These are phyloP conservation scores for Tetrapisispora namnaoensis DNA, from an alignment of 805 yeast genomes.

Conservation along the genomic window DNA sequence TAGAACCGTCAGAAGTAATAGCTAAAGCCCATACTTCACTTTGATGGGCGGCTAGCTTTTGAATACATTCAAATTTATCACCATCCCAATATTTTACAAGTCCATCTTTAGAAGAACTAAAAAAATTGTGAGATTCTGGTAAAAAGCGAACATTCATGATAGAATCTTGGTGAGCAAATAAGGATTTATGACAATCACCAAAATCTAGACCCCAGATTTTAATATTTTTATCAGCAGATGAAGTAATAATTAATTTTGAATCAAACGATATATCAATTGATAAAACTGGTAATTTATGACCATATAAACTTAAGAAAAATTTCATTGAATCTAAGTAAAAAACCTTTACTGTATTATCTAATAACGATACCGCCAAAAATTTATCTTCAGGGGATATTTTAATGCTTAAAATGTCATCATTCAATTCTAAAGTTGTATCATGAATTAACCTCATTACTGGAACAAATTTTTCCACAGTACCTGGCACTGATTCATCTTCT, in stretches of 20 bases:
- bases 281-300: conserved; percentile 92
- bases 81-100: conserved; percentile 97
- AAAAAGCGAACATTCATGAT: conserved; percentile 81
- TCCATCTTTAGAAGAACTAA: conserved; percentile 84
- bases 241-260: conserved; percentile 77
- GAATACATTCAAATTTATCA: conserved; percentile 88
- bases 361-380: conserved; percentile 69
- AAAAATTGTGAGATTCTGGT: conserved; percentile 80
- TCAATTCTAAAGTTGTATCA: conserved; percentile 71
- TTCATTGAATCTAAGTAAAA: conserved; percentile 81
- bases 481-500: conserved; percentile 59
- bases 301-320: conserved; percentile 81
- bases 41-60: conserved; percentile 77
- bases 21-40: conserved; percentile 90
- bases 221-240: conserved; percentile 95
- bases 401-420: conserved; percentile 76
- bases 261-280: conserved; percentile 87
- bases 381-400: conserved; percentile 71
- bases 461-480: conserved; percentile 41
- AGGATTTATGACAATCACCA: conserved; percentile 96
- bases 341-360: conserved; percentile 93
- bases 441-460: conserved; percentile 56
- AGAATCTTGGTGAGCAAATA: conserved; percentile 94
- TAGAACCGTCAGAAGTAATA: conserved; percentile 60
- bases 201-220: conserved; percentile 98